A percentile compares a stretch with the other conserved stretches of the same genome.
phyloP scores from a whole-genome alignment of 2,329 filamentous ascomycete species.

The Penicillium brevicompactum region DNA sequence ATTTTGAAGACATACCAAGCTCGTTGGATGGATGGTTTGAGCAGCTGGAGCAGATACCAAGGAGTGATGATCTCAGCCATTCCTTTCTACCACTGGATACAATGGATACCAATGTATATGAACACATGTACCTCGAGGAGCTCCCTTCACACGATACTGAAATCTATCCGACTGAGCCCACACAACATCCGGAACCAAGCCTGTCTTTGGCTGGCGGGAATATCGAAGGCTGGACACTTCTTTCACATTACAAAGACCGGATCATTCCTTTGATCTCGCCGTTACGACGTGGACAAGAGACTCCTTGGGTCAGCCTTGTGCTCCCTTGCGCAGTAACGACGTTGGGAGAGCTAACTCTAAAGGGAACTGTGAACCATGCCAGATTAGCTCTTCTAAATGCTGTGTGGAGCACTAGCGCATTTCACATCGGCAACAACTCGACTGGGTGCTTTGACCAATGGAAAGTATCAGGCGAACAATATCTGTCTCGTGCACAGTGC shows the following conservation, averaged over 20 bases:
- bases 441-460: background rate
- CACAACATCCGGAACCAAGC: background rate
- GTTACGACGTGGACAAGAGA: slow-evolving; percentile 11
- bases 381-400: slow-evolving; percentile 15
- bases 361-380: slow-evolving; percentile 1
- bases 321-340: slow-evolving; percentile 16
- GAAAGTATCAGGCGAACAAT: slow-evolving; percentile 4
- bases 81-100: background rate
- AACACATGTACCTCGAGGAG: background rate
- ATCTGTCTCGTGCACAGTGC: slow-evolving; percentile 8
- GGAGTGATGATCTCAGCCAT: background rate
- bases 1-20: background rate
- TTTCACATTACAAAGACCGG: slow-evolving; percentile 19
- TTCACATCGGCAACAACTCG: slow-evolving; percentile 14
- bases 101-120: background rate
- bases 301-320: slow-evolving; percentile 13
- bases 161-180: background rate
- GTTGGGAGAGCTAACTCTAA: slow-evolving; percentile 12
- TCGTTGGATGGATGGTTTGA: background rate
- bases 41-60: background rate
- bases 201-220: background rate
- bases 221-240: slow-evolving; percentile 15
- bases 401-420: slow-evolving; percentile 15
- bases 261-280: slow-evolving; percentile 17
- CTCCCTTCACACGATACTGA: background rate